Evolutionary conservation across 148 eudicot species (phyloP).

Genomic region (Polygonum maritimum): DNA sequence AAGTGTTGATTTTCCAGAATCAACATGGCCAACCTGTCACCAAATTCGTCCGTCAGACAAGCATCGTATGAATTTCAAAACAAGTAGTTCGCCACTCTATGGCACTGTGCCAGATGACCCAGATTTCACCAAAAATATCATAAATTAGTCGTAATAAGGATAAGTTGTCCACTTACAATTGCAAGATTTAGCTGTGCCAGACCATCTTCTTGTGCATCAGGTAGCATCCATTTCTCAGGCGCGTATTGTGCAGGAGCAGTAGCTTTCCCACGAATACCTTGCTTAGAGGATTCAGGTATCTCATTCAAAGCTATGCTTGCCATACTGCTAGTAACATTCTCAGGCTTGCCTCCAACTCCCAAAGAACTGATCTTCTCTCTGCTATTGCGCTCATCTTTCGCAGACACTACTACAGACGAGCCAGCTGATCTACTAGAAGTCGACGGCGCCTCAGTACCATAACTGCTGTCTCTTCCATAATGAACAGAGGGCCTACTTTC

Average conservation of each 20-base stretch:
- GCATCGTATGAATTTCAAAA: background rate
- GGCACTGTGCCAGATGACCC: background rate
- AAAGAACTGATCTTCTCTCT: conserved; percentile 22
- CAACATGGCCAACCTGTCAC: conserved; percentile 92
- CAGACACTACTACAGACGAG: conserved; percentile 21
- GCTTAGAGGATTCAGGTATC: conserved; percentile 39
- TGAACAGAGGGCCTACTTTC: conserved; percentile 7
- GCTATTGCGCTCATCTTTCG: conserved; percentile 18
- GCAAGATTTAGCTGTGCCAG: conserved; percentile 85
- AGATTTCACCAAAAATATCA: background rate
- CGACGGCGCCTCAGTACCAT: conserved; percentile 23
- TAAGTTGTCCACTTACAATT: conserved; percentile 47
- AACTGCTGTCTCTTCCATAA: conserved; percentile 17
- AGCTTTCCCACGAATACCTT: conserved; percentile 24
- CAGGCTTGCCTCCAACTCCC: conserved; percentile 24
- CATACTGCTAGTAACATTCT: conserved; percentile 25
- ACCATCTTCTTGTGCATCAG: conserved; percentile 31
- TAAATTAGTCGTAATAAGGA: background rate
- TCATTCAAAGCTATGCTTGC: conserved; percentile 30
- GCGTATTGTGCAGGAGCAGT: conserved; percentile 34
- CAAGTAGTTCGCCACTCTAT: background rate
- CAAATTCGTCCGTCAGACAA: background rate
- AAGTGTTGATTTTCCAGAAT: conserved; percentile 95
- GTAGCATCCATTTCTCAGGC: conserved; percentile 90
- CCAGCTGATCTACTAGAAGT: conserved; percentile 27